These are phyloP conservation scores for Clavispora santaluciae DNA, from an alignment of 805 yeast genomes.

Conservation along the genomic window DNA sequence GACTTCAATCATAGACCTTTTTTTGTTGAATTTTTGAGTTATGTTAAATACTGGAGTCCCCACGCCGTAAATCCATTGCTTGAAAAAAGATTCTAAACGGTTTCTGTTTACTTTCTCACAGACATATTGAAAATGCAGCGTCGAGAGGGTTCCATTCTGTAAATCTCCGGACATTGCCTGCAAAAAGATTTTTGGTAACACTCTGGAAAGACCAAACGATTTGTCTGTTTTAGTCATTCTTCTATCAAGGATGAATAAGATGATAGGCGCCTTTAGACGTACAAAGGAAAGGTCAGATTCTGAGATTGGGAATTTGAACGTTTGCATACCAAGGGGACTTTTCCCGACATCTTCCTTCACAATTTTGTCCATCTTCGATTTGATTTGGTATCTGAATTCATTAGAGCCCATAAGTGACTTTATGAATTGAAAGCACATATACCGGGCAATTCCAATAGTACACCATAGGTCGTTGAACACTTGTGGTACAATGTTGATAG, in stretches of 20 bases:
- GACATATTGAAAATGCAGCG: slow-evolving; percentile 84
- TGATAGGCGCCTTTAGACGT: slow-evolving; percentile 77
- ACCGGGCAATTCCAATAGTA: slow-evolving; percentile 77
- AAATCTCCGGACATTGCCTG: slow-evolving; percentile 96
- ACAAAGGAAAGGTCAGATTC: slow-evolving; percentile 64
- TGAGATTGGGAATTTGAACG: slow-evolving; percentile 57
- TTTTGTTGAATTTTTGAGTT: slow-evolving; percentile 89
- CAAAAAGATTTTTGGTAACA: slow-evolving; percentile 81
- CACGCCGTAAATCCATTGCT: slow-evolving; percentile 86
- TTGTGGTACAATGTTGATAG: slow-evolving; percentile 81
- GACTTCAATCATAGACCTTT: slow-evolving; percentile 91
- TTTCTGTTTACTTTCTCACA: slow-evolving; percentile 93
- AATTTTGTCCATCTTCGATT: slow-evolving; percentile 57
- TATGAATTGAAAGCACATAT: slow-evolving; percentile 72
- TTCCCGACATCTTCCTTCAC: slow-evolving; percentile 72
- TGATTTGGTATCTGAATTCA: slow-evolving; percentile 70
- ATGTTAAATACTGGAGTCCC: slow-evolving; percentile 88
- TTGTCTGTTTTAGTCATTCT: slow-evolving; percentile 96
- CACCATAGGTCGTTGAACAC: slow-evolving; percentile 84
- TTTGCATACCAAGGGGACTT: slow-evolving; percentile 76
- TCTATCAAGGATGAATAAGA: slow-evolving; percentile 76
- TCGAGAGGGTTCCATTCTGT: slow-evolving; percentile 67
- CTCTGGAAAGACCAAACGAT: slow-evolving; percentile 87
- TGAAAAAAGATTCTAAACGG: slow-evolving; percentile 75
- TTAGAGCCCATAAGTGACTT: slow-evolving; percentile 75